Base-by-base conservation (phyloP, 495 filamentous ascomycete genomes). In the Opeltia flavorubescens region DNA sequence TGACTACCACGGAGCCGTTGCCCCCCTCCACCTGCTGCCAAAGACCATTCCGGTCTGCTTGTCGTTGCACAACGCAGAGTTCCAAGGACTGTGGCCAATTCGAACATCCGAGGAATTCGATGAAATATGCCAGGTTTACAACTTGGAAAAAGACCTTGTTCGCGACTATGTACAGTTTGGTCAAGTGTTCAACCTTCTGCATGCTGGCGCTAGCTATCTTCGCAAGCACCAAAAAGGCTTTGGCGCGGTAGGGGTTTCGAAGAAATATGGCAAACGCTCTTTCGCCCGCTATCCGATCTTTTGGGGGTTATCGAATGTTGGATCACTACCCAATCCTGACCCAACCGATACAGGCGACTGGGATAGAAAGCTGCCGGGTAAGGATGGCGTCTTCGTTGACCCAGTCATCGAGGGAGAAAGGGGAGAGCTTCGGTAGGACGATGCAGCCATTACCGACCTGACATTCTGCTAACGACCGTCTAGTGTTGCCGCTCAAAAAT, bases 231-330 rank as follows among this genome's bases (percentile, higher is more conserved):
- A 86, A 53, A 75, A 77, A 49, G 82, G 82, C 5, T 86, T 83
- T 47, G 82, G 82, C 25, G 82, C 80, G 3, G 82, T 85, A 21
- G 82, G 82, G 26, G 82, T 85, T 0, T 83, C 78, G 0, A 77
- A 75, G 46, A 85, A 85, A 58, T 86, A 86, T 50, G 81, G 81
- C 4, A 83, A 83, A 56, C 72, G 82, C 4, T 80, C 80, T 2
- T 83, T 78, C 48, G 81, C 82, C 24, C 72, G 82, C 5, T 86
- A 85, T 56, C 82, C 82, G 0, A 84, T 85, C 49, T 83, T 86
- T 61, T 86, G 82, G 82, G 79, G 80, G 39, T 63, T 86, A 23
- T 71, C 71, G 47, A 80, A 77, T 57, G 74, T 86, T 46, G 81
- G 81, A 9, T 74, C 77, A 42, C 63, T 86, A 42, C 82, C 82